Percentiles rank a stretch among this genome's conserved stretches.
Evolutionary conservation across 805 yeast species (phyloP).

Genomic region (Monosporozyma servazzii): DNA sequence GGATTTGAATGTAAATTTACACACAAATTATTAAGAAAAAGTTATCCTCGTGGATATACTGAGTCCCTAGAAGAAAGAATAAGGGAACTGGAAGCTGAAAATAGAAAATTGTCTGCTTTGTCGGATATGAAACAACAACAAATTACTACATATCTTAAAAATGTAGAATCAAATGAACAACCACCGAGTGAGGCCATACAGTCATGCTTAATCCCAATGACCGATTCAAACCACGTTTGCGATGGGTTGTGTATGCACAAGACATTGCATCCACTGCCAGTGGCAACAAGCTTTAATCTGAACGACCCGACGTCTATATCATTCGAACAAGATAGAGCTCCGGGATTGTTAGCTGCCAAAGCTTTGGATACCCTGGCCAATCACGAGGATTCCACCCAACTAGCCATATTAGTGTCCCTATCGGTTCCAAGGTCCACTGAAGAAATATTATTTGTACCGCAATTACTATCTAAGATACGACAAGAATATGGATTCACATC

Average conservation of each 20-base stretch:
- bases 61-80: conserved; percentile 82
- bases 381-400: conserved; percentile 38
- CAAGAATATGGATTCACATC: conserved; percentile 65
- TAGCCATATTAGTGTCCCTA: conserved; percentile 55
- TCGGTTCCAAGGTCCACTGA: conserved; percentile 72
- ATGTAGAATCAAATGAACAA: not conserved
- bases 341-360: conserved; percentile 63
- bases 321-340: conserved; percentile 61
- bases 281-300: conserved; percentile 18
- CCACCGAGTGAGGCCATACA: not conserved
- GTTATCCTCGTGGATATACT: conserved; percentile 88
- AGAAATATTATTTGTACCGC: conserved; percentile 67
- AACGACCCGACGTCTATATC: conserved; percentile 33
- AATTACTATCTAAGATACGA: conserved; percentile 58
- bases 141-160: conserved; percentile 3
- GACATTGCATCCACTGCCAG: conserved; percentile 20
- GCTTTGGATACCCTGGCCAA: conserved; percentile 51
- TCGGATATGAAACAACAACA: conserved; percentile 26
- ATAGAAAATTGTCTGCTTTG: conserved; percentile 51
- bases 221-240: conserved; percentile 6
- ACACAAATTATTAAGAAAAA: conserved; percentile 74
- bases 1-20: conserved; percentile 86
- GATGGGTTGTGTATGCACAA: conserved; percentile 9
- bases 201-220: not conserved
- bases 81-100: conserved; percentile 78